Conservation (phyloP, 306 rosid genomes). For the Pyrus pyrifolia region DNA sequence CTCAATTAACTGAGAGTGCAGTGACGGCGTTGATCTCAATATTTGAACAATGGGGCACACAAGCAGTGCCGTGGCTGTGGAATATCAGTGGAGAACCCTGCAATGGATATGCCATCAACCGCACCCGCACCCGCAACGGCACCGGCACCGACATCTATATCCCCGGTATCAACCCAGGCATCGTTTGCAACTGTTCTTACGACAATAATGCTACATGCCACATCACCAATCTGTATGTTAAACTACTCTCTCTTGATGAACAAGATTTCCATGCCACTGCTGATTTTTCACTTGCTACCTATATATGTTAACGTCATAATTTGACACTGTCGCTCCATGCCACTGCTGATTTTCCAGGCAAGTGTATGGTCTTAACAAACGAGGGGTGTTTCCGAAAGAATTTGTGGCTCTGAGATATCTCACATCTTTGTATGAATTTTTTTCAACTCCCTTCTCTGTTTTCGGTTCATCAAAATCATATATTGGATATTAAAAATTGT, state of each 20-base stretch:
- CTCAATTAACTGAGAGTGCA: neutral
- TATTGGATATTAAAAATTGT: too few relatives aligned
- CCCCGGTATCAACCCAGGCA: neutral
- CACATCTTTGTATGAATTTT: slow-evolving; percentile 6
- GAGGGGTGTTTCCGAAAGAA: slow-evolving; percentile 8
- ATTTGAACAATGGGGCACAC: slow-evolving; percentile 15
- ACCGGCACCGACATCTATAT: neutral
- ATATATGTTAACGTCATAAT: too few relatives aligned
- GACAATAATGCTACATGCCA: slow-evolving; percentile 7
- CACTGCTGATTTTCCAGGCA: too few relatives aligned
- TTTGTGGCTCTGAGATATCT: slow-evolving; percentile 7
- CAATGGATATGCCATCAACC: slow-evolving; percentile 3
- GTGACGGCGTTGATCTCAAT: slow-evolving; percentile 20
- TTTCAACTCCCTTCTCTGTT: neutral
- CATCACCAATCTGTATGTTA: slow-evolving; percentile 16
- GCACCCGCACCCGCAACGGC: too few relatives aligned
- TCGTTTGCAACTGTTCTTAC: slow-evolving; percentile 10
- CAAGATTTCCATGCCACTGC: neutral
- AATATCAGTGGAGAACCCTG: slow-evolving; percentile 28
- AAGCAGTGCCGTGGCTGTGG: neutral
- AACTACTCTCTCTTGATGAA: neutral
- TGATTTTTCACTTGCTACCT: neutral
- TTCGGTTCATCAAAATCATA: too few relatives aligned
- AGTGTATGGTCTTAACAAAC: neutral
- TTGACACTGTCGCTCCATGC: too few relatives aligned